A percentile compares a stretch with the other conserved stretches of the same genome.
phyloP scores from a whole-genome alignment of 164 flowering plant species.

The Saururus chinensis region DNA sequence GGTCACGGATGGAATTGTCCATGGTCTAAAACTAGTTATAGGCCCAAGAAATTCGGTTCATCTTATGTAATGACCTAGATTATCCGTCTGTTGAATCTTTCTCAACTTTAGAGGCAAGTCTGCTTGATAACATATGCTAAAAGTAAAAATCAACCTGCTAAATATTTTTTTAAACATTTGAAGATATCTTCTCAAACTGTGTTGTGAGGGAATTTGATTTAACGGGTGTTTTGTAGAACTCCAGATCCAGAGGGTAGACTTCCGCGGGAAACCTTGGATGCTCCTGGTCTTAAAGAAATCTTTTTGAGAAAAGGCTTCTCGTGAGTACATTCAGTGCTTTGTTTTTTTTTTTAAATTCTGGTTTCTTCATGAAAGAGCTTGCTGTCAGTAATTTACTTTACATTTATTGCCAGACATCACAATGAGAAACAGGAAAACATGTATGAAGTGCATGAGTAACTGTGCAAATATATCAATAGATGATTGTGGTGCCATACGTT shows the following conservation, averaged over 20 bases:
- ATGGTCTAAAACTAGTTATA: no score
- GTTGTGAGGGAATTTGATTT: no score
- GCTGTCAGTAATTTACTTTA: background rate
- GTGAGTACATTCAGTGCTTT: constrained; percentile 41
- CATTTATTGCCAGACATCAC: background rate
- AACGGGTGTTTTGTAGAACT: constrained; percentile 22
- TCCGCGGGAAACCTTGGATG: constrained; percentile 75
- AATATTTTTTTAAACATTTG: no score
- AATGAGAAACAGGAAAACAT: no score
- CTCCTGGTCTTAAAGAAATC: constrained; percentile 55
- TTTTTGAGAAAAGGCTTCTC: constrained; percentile 75
- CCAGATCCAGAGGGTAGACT: constrained; percentile 88
- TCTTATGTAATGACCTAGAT: no score
- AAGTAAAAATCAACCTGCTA: no score
- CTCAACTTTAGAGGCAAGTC: no score
- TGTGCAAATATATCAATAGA: background rate
- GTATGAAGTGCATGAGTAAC: background rate
- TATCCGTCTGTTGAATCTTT: no score
- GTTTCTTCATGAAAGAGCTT: background rate
- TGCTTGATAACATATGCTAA: no score
- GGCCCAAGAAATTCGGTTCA: no score
- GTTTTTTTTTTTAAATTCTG: background rate
- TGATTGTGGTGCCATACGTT: background rate
- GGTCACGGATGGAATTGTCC: no score
- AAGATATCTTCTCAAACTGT: no score